phyloP scores from a whole-genome alignment of 495 filamentous ascomycete species.

The Penicillium nucicola region DNA sequence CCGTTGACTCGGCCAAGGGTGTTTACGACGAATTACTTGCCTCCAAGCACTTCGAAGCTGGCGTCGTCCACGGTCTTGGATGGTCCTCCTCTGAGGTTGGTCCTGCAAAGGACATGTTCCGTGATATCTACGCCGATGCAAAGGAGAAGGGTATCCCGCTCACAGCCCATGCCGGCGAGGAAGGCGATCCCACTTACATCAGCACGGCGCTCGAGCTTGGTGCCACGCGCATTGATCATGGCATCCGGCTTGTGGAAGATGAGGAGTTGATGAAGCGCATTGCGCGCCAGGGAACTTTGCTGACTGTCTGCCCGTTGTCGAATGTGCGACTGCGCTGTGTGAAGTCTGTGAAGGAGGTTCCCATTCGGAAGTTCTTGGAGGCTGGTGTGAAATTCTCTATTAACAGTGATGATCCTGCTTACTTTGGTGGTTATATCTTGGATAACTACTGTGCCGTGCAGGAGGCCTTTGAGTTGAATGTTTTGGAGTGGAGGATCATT shows the following conservation, averaged over 20 bases:
- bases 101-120: conserved; percentile 62
- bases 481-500: conserved; percentile 63
- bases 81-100: conserved; percentile 64
- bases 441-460: conserved; percentile 76
- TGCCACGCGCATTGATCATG: conserved; percentile 68
- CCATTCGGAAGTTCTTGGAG: conserved; percentile 63
- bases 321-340: conserved; percentile 67
- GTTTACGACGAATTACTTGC: conserved; percentile 48
- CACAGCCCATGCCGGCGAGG: conserved; percentile 74
- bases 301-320: conserved; percentile 71
- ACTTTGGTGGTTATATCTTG: conserved; percentile 75
- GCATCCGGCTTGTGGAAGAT: conserved; percentile 63
- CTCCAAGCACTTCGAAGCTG: conserved; percentile 49
- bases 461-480: conserved; percentile 60
- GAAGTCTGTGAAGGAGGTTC: conserved; percentile 52
- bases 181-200: conserved; percentile 68
- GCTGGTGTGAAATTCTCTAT: conserved; percentile 64
- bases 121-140: conserved; percentile 55
- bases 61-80: conserved; percentile 59
- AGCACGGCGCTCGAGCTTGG: conserved; percentile 58
- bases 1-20: conserved; percentile 47
- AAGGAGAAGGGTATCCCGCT: conserved; percentile 46
- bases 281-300: conserved; percentile 50
- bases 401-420: conserved; percentile 77
- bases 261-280: conserved; percentile 54